A percentile compares a stretch with the other conserved stretches of the same genome.
These are phyloP conservation scores for Globisporangium orthogonon DNA, from an alignment of 352 stramenopile species.

Conservation along the genomic window DNA sequence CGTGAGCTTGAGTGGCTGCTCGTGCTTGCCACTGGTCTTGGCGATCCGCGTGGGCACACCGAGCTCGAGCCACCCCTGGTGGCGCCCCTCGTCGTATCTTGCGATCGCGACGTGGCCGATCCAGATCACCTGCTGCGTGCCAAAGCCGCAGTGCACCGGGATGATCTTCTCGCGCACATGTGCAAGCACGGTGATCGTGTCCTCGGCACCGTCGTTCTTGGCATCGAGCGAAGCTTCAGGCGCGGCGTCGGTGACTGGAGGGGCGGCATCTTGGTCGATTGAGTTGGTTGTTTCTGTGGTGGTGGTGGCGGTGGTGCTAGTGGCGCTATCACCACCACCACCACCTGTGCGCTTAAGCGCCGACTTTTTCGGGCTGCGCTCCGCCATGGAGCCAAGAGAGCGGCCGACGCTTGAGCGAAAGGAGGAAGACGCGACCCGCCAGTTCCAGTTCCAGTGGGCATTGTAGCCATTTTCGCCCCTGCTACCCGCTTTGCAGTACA, in stretches of 20 bases:
- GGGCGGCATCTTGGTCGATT: background rate
- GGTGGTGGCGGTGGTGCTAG: background rate
- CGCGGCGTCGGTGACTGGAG: background rate
- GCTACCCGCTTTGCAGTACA: too few relatives aligned
- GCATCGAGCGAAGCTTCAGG: background rate
- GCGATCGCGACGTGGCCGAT: conserved; percentile 67
- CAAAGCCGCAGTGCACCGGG: conserved; percentile 58
- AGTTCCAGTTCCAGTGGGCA: too few relatives aligned
- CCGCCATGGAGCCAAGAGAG: background rate
- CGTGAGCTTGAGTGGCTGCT: conserved; percentile 29
- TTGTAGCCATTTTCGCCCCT: too few relatives aligned
- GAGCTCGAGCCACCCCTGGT: conserved; percentile 45
- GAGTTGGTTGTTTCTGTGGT: background rate
- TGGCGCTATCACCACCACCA: background rate
- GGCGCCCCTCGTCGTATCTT: conserved; percentile 43
- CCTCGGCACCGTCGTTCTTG: conserved; percentile 41
- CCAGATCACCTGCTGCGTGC: conserved; percentile 68
- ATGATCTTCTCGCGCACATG: conserved; percentile 72
- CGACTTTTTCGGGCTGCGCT: background rate
- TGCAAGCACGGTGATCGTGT: conserved; percentile 54
- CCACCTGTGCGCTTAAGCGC: background rate
- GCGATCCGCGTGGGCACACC: conserved; percentile 35
- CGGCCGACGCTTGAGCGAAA: background rate
- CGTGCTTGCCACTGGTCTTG: conserved; percentile 28
- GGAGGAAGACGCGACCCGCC: too few relatives aligned